Percentiles rank a stretch among this genome's conserved stretches.
Conservation (phyloP, 2,329 filamentous ascomycete species). For the Cladosporium sp. region DNA sequence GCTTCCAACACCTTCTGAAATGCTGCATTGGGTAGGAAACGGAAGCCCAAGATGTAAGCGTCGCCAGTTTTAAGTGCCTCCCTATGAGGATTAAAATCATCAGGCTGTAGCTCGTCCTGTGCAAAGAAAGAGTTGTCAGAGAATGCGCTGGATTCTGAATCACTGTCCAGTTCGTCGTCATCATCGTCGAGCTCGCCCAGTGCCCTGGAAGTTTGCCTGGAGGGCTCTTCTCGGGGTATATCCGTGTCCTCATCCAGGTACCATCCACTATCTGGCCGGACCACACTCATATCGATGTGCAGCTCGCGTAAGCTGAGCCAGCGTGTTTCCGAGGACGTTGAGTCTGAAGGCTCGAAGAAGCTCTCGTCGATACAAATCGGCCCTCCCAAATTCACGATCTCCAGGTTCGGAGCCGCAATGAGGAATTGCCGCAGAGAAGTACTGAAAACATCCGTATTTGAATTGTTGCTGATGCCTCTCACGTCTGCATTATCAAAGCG, state of each 20-base stretch:
- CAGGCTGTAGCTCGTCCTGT: neutral
- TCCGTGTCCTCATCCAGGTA: neutral
- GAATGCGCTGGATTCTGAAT: neutral
- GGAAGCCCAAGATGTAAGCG: neutral
- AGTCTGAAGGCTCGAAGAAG: neutral
- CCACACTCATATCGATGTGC: neutral
- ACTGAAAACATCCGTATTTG: neutral
- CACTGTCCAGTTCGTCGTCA: neutral
- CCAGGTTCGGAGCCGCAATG: neutral
- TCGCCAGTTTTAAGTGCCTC: neutral
- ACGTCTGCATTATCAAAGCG: neutral
- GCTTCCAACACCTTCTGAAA: neutral
- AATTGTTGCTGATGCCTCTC: neutral
- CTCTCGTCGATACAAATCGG: neutral
- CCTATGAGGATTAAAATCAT: too few species aligned
- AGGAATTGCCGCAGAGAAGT: neutral
- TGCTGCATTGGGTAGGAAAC: neutral
- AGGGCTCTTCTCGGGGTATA: neutral
- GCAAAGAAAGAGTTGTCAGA: neutral
- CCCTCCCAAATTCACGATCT: neutral
- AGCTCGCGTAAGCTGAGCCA: neutral
- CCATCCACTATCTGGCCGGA: conserved; percentile 5
- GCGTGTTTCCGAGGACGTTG: neutral
- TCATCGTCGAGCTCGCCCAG: neutral
- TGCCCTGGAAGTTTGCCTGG: neutral